Evolutionary conservation across 1,139 yeast species (phyloP).

Genomic region (Candida neerlandica): DNA sequence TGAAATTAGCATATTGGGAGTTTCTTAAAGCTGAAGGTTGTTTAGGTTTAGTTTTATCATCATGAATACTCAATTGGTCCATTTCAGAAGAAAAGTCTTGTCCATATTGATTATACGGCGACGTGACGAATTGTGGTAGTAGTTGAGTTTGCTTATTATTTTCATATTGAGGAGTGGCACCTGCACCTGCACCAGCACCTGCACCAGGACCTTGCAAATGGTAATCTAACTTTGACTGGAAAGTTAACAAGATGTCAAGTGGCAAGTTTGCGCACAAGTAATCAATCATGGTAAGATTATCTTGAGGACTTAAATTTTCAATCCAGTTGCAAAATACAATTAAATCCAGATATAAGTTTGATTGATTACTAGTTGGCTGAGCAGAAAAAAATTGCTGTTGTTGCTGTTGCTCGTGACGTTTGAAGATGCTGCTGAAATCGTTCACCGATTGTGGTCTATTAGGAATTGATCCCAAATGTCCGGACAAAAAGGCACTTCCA

Average conservation of each 20-base stretch:
- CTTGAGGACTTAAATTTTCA: constrained; percentile 55
- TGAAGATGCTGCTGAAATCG: constrained; percentile 39
- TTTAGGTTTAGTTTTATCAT: constrained; percentile 14
- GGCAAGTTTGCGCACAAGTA: constrained; percentile 54
- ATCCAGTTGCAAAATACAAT: constrained; percentile 63
- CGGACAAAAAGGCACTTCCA: constrained; percentile 15
- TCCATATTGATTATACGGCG: constrained; percentile 16
- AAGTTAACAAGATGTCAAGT: constrained; percentile 50
- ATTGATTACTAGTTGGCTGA: constrained; percentile 7
- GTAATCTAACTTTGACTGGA: constrained; percentile 41
- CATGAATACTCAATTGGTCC: constrained; percentile 32
- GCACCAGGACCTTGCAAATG: constrained; percentile 26
- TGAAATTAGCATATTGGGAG: constrained; percentile 29
- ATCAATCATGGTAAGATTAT: constrained; percentile 61
- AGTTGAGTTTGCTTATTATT: constrained; percentile 14
- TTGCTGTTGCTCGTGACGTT: constrained; percentile 17
- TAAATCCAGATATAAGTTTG: constrained; percentile 45
- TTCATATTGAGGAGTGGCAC: constrained; percentile 9
- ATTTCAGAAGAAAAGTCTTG: constrained; percentile 30
- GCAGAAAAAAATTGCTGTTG: background rate
- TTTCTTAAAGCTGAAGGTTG: constrained; percentile 32
- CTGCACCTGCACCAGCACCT: background rate
- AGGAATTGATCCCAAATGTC: constrained; percentile 33
- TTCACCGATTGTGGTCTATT: constrained; percentile 48
- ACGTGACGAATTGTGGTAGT: constrained; percentile 7